Evolutionary conservation across 257 asterid species (phyloP).

Genomic region (Scutellaria minor): DNA sequence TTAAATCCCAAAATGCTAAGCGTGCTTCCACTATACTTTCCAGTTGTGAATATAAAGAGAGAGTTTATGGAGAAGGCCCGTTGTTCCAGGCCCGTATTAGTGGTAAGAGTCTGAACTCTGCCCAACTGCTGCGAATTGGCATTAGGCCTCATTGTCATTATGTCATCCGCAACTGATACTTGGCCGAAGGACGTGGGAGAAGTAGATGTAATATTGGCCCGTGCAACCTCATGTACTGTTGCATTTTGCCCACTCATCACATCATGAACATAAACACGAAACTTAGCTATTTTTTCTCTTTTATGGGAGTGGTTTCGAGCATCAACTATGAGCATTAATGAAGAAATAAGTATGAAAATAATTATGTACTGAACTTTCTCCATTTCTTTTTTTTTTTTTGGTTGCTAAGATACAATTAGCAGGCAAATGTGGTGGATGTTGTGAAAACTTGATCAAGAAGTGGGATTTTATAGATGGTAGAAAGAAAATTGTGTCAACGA

Average conservation of each 20-base stretch:
- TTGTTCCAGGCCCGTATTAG: background rate
- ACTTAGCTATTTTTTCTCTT: background rate
- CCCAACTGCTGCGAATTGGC: slow-evolving; percentile 2
- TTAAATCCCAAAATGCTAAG: background rate
- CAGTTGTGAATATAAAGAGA: background rate
- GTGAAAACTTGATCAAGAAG: too few species aligned
- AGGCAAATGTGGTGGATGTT: too few species aligned
- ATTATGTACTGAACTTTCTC: too few species aligned
- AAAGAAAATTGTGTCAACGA: too few species aligned
- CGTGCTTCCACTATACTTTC: background rate
- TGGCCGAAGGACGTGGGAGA: background rate
- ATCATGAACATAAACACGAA: slow-evolving; percentile 6
- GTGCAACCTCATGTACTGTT: background rate
- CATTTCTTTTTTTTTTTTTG: too few species aligned
- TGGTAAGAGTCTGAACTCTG: background rate
- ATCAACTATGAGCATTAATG: background rate
- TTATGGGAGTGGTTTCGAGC: background rate
- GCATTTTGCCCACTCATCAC: background rate
- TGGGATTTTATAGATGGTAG: too few species aligned
- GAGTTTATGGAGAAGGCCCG: background rate
- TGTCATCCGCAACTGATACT: background rate
- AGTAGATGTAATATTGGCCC: background rate
- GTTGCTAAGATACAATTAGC: too few species aligned
- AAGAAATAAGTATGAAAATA: background rate
- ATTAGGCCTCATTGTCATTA: background rate